Conservation (phyloP, 1,284 basidiomycete genomes). For the Omphalotus olearius region DNA sequence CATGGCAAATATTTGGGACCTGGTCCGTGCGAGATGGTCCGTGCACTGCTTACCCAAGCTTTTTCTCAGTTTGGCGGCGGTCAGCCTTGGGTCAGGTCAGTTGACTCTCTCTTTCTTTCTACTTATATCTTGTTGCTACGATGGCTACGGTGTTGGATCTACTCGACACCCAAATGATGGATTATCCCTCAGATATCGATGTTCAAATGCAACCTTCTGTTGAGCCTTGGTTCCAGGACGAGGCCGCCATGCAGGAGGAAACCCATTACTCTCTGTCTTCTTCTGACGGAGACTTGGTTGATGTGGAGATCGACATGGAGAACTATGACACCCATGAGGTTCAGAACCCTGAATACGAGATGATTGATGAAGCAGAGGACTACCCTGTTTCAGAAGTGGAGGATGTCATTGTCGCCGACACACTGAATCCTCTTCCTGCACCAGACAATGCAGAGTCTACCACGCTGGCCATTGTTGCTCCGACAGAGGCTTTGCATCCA, state of each 20-base stretch:
- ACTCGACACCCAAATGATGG: slow-evolving; percentile 65
- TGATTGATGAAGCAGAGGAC: slow-evolving; percentile 51
- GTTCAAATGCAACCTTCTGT: slow-evolving; percentile 56
- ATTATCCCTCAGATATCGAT: slow-evolving; percentile 59
- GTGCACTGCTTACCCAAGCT: neutral
- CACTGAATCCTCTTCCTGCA: slow-evolving; percentile 26
- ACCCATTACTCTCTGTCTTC: slow-evolving; percentile 17
- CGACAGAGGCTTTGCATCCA: neutral
- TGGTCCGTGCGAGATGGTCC: neutral
- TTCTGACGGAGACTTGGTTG: slow-evolving; percentile 32
- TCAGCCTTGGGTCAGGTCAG: neutral
- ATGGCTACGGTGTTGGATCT: slow-evolving; percentile 41
- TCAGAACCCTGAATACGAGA: slow-evolving; percentile 63
- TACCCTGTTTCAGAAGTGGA: slow-evolving; percentile 31
- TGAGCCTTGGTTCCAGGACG: slow-evolving; percentile 53
- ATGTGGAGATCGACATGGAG: slow-evolving; percentile 73
- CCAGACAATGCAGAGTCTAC: slow-evolving; percentile 12
- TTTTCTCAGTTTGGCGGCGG: neutral
- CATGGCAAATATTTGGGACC: neutral
- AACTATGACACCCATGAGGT: slow-evolving; percentile 38
- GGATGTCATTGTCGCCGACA: slow-evolving; percentile 64
- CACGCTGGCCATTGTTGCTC: slow-evolving; percentile 1
- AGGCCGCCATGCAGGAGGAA: slow-evolving; percentile 52
- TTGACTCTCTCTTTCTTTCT: slow-evolving; percentile 2
- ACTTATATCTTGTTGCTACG: neutral